Percentiles rank a stretch among this genome's conserved stretches.
phyloP scores from a whole-genome alignment of 345 rosid genomes.

The Hevea brasiliensis region DNA sequence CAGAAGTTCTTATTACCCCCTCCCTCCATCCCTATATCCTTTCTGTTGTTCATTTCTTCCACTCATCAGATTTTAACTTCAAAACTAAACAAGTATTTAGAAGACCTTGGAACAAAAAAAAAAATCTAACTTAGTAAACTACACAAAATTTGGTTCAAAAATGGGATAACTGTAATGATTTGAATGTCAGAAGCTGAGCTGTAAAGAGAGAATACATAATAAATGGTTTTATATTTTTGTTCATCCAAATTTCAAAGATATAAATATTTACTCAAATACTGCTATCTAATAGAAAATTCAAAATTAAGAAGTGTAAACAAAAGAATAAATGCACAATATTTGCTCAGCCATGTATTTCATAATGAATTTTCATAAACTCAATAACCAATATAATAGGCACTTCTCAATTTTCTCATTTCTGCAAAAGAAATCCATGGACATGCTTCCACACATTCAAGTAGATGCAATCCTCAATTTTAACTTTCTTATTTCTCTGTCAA shows the following conservation, averaged over 20 bases:
- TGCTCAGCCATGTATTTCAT: not conserved
- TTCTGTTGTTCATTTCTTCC: not conserved
- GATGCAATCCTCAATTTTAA: no score
- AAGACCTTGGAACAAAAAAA: not conserved
- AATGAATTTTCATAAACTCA: not conserved
- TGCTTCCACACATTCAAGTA: not conserved
- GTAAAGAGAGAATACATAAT: no score
- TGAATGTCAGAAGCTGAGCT: not conserved
- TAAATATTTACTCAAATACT: not conserved
- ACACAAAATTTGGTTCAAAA: not conserved
- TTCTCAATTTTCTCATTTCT: not conserved
- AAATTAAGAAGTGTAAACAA: not conserved
- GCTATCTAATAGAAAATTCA: not conserved
- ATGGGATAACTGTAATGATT: not conserved
- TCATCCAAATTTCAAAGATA: not conserved
- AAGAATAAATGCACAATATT: not conserved
- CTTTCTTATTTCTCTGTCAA: not conserved
- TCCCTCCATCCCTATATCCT: not conserved
- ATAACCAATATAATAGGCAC: not conserved
- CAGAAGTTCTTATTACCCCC: not conserved
- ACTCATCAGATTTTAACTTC: not conserved
- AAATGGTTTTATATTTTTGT: not conserved
- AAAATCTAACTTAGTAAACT: not conserved
- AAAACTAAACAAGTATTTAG: not conserved
- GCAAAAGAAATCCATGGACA: not conserved